Base-by-base conservation (phyloP, 164 flowering plant species). In the Magnolia changhungtana region DNA sequence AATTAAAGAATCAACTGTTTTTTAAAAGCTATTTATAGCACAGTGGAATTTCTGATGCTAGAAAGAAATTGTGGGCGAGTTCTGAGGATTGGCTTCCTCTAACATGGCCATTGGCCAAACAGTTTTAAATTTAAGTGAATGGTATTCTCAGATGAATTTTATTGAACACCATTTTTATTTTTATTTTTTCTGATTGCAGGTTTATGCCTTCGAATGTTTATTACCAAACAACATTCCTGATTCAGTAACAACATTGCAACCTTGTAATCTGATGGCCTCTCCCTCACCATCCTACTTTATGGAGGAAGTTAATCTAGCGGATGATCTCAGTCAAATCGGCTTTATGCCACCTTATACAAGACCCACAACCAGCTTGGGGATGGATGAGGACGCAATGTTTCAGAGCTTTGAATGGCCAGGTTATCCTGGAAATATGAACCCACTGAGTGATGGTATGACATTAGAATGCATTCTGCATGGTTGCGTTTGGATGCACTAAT, bases 321-420 rank as follows among this genome's bases (percentile, higher is more conserved):
- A 84, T 75, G 84, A 86, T 82, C 77, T 88, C 50, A 69, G 71
- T 74, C 80, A 51, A 29, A 76, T 82, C 50, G 81, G 84, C 23
- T 82, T 80, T 80, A 74, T 89, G 82, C 83, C 93, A 72, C 86
- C 90, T 45, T 88, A 84, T 78, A 72, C 85, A 29, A 85, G 78
- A 51, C 63, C 81, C 49, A 59, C 72, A 63, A 81, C 82, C 81
- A 87, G 80, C 82, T 81, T 78, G 83, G 88, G 79, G 0, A 78
- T 77, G 75, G 82, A 86, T 82, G 87, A 77, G n/a, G 86, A 82
- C 51, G 63, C 78, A 27, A 72, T 77, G 7, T 83, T 80, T 75
- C 86, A 87, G 76, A 88, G 84, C 78, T 80, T 80, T 75, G 87
- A 85, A 66, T 76, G 74, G 52, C 79, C 49, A 55, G 83, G 80